Conservation (phyloP, 2,329 filamentous ascomycete genomes). For the Penicillium sp. region DNA sequence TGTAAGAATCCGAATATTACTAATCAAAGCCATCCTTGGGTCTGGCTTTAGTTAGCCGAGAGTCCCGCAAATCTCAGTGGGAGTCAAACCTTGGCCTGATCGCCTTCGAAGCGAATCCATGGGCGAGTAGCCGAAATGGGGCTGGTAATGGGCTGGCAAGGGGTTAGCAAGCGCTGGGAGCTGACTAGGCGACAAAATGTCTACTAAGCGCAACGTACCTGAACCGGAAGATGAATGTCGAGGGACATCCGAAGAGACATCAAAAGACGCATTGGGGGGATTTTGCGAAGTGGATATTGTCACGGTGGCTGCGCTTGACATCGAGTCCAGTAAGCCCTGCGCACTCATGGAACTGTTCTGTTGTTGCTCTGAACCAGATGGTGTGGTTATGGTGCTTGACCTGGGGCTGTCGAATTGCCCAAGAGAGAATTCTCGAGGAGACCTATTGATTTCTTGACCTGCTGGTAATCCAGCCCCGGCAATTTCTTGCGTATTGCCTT, state of each 20-base stretch:
- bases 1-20: slow-evolving; percentile 64
- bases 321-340: slow-evolving; percentile 28
- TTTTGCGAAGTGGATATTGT: slow-evolving; percentile 24
- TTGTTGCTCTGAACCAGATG: slow-evolving; percentile 27
- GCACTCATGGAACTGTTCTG: slow-evolving; percentile 20
- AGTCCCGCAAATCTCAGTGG: not conserved
- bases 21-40: slow-evolving; percentile 63
- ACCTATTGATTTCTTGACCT: slow-evolving; percentile 22
- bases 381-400: slow-evolving; percentile 23
- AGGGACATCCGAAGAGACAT: not conserved
- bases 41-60: slow-evolving; percentile 38
- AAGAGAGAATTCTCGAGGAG: slow-evolving; percentile 35
- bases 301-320: slow-evolving; percentile 13
- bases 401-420: slow-evolving; percentile 33
- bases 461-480: slow-evolving; percentile 49
- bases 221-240: not conserved
- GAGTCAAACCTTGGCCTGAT: slow-evolving; percentile 48
- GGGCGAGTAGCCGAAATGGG: slow-evolving; percentile 29
- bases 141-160: slow-evolving; percentile 17
- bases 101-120: slow-evolving; percentile 46
- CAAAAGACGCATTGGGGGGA: slow-evolving; percentile 10
- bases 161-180: slow-evolving; percentile 8
- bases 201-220: not conserved
- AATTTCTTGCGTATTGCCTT: slow-evolving; percentile 54
- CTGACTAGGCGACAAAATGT: not conserved